Evolutionary conservation across 176 grass and related monocot genomes (phyloP).

Genomic region (Musa acuminata): DNA sequence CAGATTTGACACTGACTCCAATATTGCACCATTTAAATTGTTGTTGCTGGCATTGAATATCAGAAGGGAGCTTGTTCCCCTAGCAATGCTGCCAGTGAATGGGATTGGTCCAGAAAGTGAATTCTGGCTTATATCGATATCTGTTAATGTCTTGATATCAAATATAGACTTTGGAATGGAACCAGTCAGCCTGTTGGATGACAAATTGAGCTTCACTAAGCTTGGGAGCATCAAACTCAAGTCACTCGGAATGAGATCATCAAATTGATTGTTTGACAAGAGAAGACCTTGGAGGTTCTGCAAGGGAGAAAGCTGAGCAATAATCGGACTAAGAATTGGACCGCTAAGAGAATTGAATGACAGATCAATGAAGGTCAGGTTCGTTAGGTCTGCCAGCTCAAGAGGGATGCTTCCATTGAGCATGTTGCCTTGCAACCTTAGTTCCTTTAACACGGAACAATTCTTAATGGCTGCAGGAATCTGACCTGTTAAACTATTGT

Average conservation of each 20-base stretch:
- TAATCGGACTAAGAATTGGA: slow-evolving; percentile 47
- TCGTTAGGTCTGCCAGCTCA: slow-evolving; percentile 61
- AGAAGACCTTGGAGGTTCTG: slow-evolving; percentile 69
- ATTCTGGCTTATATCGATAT: slow-evolving; percentile 79
- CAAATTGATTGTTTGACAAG: slow-evolving; percentile 71
- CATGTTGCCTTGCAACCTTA: slow-evolving; percentile 70
- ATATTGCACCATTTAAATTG: slow-evolving; percentile 54
- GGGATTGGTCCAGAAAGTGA: slow-evolving; percentile 56
- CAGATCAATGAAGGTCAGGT: slow-evolving; percentile 64
- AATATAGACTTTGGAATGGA: slow-evolving; percentile 53
- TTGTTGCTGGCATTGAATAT: slow-evolving; percentile 84
- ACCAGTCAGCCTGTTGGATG: slow-evolving; percentile 61
- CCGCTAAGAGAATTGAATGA: slow-evolving; percentile 64
- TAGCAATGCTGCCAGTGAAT: slow-evolving; percentile 32
- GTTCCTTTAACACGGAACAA: slow-evolving; percentile 50
- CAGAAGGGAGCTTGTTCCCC: slow-evolving; percentile 43
- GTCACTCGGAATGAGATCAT: slow-evolving; percentile 51
- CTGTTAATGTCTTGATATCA: slow-evolving; percentile 37
- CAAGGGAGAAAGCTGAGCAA: slow-evolving; percentile 41
- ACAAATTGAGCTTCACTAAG: slow-evolving; percentile 61
- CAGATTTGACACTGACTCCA: slow-evolving; percentile 65
- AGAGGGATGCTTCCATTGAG: slow-evolving; percentile 65
- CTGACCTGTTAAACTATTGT: slow-evolving; percentile 55
- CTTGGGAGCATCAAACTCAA: slow-evolving; percentile 59
- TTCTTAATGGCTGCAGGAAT: slow-evolving; percentile 64